Evolutionary conservation across 2,329 filamentous ascomycete genomes (phyloP).

Genomic region (Orbilia javanica): DNA sequence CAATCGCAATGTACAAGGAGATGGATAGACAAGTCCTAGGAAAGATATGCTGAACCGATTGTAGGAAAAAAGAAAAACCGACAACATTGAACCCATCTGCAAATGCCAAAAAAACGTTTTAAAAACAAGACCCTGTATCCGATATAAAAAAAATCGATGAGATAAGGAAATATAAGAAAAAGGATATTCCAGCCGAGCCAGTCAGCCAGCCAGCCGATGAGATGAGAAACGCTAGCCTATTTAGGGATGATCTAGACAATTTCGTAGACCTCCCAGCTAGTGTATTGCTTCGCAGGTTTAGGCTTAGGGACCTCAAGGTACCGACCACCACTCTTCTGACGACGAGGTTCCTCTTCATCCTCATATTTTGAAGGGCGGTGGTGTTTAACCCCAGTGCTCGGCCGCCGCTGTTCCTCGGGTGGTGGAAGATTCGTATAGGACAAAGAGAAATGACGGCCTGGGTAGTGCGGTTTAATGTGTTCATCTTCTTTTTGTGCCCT

Average conservation of each 20-base stretch:
- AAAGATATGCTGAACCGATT: constrained; percentile 4
- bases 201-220: constrained; percentile 30
- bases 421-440: constrained; percentile 52
- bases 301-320: constrained; percentile 51
- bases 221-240: constrained; percentile 25
- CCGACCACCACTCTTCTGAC: constrained; percentile 32
- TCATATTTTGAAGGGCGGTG: constrained; percentile 39
- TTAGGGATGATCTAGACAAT: constrained; percentile 41
- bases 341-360: constrained; percentile 38
- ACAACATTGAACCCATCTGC: constrained; percentile 35
- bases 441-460: constrained; percentile 43
- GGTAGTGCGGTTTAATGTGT: constrained; percentile 14
- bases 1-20: constrained; percentile 52
- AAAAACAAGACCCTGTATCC: constrained; percentile 19
- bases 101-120: constrained; percentile 40
- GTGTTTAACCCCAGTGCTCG: constrained; percentile 35
- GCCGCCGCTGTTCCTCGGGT: constrained; percentile 40
- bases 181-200: constrained; percentile 33
- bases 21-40: constrained; percentile 26
- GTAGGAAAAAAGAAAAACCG: background rate
- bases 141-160: constrained; percentile 29
- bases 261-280: constrained; percentile 56
- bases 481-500: constrained; percentile 35
- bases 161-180: background rate
- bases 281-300: constrained; percentile 49